Conservation (phyloP, 306 rosid species). For the Cucurbita pepo region DNA sequence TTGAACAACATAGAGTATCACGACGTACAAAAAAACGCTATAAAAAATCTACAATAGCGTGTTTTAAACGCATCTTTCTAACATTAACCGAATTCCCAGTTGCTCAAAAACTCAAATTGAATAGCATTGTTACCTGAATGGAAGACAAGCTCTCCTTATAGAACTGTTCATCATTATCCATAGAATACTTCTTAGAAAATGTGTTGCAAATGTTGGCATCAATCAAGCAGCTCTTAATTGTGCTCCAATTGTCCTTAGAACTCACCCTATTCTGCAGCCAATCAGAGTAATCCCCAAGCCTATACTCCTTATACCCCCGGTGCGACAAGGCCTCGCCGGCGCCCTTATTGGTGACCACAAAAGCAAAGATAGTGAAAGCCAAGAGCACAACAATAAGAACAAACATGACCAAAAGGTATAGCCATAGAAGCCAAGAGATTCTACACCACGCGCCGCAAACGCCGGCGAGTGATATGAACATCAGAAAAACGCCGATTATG, state of each 20-base stretch:
- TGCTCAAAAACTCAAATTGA: background rate
- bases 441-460: constrained; percentile 41
- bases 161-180: constrained; percentile 6
- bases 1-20: too few relatives aligned
- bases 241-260: constrained; percentile 19
- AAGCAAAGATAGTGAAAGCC: constrained; percentile 36
- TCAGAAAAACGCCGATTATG: constrained; percentile 25
- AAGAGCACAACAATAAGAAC: constrained; percentile 28
- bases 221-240: constrained; percentile 30
- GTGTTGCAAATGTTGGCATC: constrained; percentile 23
- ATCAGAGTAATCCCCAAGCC: constrained; percentile 45
- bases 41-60: too few relatives aligned
- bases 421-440: constrained; percentile 40
- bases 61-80: too few relatives aligned
- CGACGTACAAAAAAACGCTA: too few relatives aligned
- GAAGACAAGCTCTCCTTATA: constrained; percentile 13
- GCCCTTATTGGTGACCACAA: constrained; percentile 34
- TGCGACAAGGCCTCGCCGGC: constrained; percentile 23
- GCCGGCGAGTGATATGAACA: constrained; percentile 32
- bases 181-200: background rate
- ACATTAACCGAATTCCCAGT: too few relatives aligned
- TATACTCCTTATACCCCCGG: constrained; percentile 38
- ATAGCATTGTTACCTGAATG: constrained; percentile 23
- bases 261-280: constrained; percentile 47
- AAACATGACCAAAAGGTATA: constrained; percentile 43